Evolutionary conservation across 78 protist genomes (phyloP).

Genomic region (Dictyostelium brefeldianum): DNA sequence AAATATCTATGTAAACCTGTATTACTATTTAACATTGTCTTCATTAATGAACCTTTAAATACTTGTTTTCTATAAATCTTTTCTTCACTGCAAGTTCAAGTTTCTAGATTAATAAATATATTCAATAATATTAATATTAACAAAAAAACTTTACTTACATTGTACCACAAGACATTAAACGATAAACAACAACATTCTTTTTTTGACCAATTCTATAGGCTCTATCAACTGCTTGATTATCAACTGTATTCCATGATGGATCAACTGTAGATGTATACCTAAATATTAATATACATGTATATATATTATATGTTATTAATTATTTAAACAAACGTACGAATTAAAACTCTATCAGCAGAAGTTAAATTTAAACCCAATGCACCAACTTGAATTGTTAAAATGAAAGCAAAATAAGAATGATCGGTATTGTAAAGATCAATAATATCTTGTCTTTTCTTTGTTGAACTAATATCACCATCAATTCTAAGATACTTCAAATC

Average conservation of each 20-base stretch:
- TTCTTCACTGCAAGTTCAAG: conserved; percentile 90
- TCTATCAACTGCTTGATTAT: conserved; percentile 90
- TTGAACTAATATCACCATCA: conserved; percentile 75
- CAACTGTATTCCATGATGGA: conserved; percentile 88
- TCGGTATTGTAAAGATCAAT: conserved; percentile 67
- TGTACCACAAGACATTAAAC: conserved; percentile 87
- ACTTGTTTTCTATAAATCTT: conserved; percentile 91
- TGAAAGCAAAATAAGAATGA: conserved; percentile 25
- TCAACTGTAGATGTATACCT: conserved; percentile 49
- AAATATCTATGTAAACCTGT: conserved; percentile 83
- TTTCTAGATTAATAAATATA: too few relatives aligned
- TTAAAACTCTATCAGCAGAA: conserved; percentile 82
- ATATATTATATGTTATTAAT: not conserved
- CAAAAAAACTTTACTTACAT: conserved; percentile 22
- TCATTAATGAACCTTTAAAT: conserved; percentile 81
- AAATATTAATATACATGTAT: not conserved
- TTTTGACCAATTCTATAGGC: conserved; percentile 91
- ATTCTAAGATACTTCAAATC: conserved; percentile 37
- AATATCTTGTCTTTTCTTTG: conserved; percentile 72
- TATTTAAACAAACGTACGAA: conserved; percentile 30
- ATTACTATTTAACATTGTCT: conserved; percentile 54
- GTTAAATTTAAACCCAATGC: conserved; percentile 92
- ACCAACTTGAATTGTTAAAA: conserved; percentile 88
- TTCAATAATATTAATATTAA: not conserved
- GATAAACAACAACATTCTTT: conserved; percentile 86